A percentile compares a stretch with the other conserved stretches of the same genome.
Conservation (phyloP, 805 yeast genomes). For the Suhomyces xylopsoci region DNA sequence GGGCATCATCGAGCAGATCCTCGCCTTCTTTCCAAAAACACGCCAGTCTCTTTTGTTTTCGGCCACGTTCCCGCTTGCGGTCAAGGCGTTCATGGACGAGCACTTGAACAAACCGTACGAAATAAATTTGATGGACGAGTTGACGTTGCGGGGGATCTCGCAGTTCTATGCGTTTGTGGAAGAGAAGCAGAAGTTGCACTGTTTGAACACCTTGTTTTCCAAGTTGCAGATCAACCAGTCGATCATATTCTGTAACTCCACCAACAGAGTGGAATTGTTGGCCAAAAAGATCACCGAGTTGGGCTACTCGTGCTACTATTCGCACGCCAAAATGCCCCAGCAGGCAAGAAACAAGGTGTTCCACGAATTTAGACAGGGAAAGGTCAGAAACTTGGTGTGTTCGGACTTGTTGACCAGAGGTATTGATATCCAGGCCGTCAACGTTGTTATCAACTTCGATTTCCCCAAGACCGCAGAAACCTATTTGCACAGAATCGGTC, state of each 20-base stretch:
- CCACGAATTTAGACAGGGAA: conserved; percentile 98
- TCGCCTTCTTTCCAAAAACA: conserved; percentile 67
- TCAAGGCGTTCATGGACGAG: conserved; percentile 86
- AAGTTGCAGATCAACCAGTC: conserved; percentile 95
- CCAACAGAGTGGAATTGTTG: conserved; percentile 90
- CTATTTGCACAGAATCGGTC: conserved; percentile 95
- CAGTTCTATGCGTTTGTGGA: conserved; percentile 99
- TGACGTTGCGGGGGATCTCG: conserved; percentile 92
- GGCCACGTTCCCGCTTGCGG: conserved; percentile 95
- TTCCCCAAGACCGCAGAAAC: conserved; percentile 98
- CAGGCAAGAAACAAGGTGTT: conserved; percentile 95
- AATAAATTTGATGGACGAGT: conserved; percentile 95
- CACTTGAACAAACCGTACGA: conserved; percentile 91
- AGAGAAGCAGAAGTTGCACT: conserved; percentile 92
- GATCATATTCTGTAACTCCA: conserved; percentile 94
- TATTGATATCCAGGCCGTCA: conserved; percentile 98
- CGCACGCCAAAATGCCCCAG: conserved; percentile 98
- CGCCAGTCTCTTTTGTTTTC: conserved; percentile 83
- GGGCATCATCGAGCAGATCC: conserved; percentile 79
- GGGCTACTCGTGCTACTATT: conserved; percentile 94
- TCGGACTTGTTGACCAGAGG: conserved; percentile 96
- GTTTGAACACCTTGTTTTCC: conserved; percentile 90
- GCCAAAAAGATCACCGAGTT: conserved; percentile 95
- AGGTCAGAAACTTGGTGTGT: conserved; percentile 94
- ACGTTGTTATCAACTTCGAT: conserved; percentile 95